These are phyloP conservation scores for Phytophthora quininea DNA, from an alignment of 352 stramenopile genomes.

Conservation along the genomic window DNA sequence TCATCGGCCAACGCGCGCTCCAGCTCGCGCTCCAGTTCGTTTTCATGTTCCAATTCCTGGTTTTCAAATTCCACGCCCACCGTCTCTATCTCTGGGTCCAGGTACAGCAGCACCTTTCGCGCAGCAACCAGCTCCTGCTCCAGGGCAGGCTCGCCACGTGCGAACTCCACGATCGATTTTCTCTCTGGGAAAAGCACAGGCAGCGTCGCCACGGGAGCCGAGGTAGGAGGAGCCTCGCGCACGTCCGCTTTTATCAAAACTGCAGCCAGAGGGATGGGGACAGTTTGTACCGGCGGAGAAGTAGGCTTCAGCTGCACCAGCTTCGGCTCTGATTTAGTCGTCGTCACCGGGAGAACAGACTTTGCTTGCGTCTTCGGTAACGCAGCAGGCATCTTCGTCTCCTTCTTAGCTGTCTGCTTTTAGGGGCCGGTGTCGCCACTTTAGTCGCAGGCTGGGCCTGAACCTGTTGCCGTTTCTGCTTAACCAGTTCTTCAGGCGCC, in stretches of 20 bases:
- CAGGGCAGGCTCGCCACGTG: conserved; percentile 23
- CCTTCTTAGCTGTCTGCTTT: conserved; percentile 13
- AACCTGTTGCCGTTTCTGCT: conserved; percentile 12
- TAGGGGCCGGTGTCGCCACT: neutral
- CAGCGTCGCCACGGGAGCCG: conserved; percentile 6
- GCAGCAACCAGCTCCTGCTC: conserved; percentile 30
- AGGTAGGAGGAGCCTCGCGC: neutral
- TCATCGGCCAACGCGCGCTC: neutral
- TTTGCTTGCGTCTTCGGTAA: conserved; percentile 12
- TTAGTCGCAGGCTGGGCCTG: conserved; percentile 7
- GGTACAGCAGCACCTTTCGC: conserved; percentile 43
- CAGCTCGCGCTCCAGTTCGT: conserved; percentile 14
- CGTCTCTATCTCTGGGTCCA: conserved; percentile 20
- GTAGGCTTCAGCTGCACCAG: conserved; percentile 6
- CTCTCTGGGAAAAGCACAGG: conserved; percentile 18
- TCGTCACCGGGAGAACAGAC: conserved; percentile 12
- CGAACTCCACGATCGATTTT: conserved; percentile 34
- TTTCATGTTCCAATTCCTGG: conserved; percentile 21
- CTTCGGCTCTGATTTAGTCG: conserved; percentile 10
- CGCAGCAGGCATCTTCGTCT: neutral
- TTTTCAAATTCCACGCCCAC: conserved; percentile 17
- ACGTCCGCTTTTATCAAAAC: conserved; percentile 13
- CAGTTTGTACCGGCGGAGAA: conserved; percentile 1
- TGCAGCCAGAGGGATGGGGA: conserved; percentile 7
- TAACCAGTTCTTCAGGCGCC: conserved; percentile 4